phyloP scores from a whole-genome alignment of 2,329 filamentous ascomycete species.

The Microcyclospora tardicrescens region DNA sequence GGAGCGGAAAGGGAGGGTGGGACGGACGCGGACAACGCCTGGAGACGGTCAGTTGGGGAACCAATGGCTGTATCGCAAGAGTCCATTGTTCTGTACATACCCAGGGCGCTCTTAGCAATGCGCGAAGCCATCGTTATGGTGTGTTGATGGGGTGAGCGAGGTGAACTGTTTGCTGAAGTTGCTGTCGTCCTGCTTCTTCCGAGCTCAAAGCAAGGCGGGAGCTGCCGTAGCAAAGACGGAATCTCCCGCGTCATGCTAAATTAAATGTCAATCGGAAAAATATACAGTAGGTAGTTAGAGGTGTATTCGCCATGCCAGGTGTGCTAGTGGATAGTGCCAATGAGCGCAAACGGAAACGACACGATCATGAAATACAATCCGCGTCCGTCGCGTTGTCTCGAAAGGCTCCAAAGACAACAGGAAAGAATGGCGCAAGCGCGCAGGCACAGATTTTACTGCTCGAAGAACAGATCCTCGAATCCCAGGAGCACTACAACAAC shows the following conservation, averaged over 20 bases:
- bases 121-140: conserved; percentile 82
- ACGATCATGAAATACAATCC: conserved; percentile 8
- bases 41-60: conserved; percentile 20
- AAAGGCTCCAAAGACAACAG: conserved; percentile 25
- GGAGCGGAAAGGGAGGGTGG: conserved; percentile 58
- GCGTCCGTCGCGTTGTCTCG: conserved; percentile 19
- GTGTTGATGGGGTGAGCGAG: conserved; percentile 33
- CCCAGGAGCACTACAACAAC: conserved; percentile 84
- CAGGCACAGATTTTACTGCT: conserved; percentile 59
- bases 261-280: background rate
- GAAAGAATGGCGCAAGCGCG: conserved; percentile 29
- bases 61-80: conserved; percentile 4
- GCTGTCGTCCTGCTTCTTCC: conserved; percentile 3
- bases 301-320: conserved; percentile 23
- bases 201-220: background rate
- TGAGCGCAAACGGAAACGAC: conserved; percentile 33
- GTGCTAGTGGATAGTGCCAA: conserved; percentile 13
- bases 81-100: conserved; percentile 42
- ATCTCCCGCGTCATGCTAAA: background rate
- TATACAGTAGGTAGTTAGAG: background rate
- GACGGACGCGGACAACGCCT: conserved; percentile 70
- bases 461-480: conserved; percentile 71
- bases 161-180: background rate
- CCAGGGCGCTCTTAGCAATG: conserved; percentile 87
- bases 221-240: too few species aligned